Base-by-base conservation (phyloP, 108 stramenopile genomes). In the Nitzschia inconspicua region DNA sequence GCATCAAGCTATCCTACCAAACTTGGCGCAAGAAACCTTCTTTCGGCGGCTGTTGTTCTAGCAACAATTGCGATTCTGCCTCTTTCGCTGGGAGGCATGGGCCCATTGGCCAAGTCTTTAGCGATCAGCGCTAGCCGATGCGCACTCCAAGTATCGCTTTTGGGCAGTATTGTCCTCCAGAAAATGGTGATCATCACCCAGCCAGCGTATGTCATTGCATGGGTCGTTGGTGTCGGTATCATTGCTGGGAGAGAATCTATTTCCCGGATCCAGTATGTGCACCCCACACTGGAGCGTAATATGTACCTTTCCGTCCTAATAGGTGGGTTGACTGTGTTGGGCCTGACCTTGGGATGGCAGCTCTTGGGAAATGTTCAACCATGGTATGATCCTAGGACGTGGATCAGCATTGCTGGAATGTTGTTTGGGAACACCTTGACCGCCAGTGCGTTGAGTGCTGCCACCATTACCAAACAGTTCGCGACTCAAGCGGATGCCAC, bases 331-430 rank as follows among this genome's bases (percentile, higher is more conserved):
- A 44, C 27, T 2, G 59, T 66, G 0, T 36, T 73, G 51, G 14
- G 46, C 9, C 52, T 65, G 11, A 37, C 64, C 1, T 2, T 59
- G 30, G 48, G 20, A 6, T 32, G 65, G 31, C 2, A 44, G 24
- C 10, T 66, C 11, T 23, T 73, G 9, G 64, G 63, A 47, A 19
- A 5, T 7, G 30, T 59, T 13, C 27, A 49, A 22, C 72, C 64
- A 2, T 65, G 64, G 57, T 65, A 52, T 36, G 27, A 63, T n/a
- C 64, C 72, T 16, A 57, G 58, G 8, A 73, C 72, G 11, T 66
- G 64, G 52, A 90, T 95, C 34, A 86, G 91, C 1, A 73, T 92
- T 4, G 72, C 77, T 6, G 94, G 94, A 2, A 95, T 95, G 94
- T 47, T 95, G 25, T 59, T 95, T 54, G 89, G 94, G 6, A 88